These are phyloP conservation scores for Boletus albobrunnescens DNA, from an alignment of 1,284 basidiomycete genomes.

Conservation along the genomic window DNA sequence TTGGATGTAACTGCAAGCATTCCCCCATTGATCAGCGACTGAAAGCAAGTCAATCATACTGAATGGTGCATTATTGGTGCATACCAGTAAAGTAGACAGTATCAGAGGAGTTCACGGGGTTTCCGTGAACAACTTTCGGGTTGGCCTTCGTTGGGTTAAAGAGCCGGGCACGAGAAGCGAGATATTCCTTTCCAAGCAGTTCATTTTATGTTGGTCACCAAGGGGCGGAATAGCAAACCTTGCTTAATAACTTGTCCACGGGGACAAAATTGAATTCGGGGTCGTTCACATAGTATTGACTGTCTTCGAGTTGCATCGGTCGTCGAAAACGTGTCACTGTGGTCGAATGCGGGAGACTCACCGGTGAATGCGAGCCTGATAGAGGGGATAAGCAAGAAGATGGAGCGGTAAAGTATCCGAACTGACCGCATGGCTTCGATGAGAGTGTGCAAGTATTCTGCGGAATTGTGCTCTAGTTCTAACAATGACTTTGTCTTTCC, in stretches of 20 bases:
- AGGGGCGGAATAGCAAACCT: conserved; percentile 55
- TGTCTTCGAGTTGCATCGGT: conserved; percentile 48
- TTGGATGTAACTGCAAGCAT: conserved; percentile 93
- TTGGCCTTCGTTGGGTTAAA: conserved; percentile 71
- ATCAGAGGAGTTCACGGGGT: conserved; percentile 79
- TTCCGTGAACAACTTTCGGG: conserved; percentile 68
- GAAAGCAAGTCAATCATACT: conserved; percentile 2
- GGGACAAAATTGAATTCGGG: conserved; percentile 74
- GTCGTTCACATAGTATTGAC: conserved; percentile 85
- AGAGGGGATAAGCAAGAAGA: conserved; percentile 1
- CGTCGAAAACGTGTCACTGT: background rate
- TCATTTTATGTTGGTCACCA: background rate
- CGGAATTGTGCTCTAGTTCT: conserved; percentile 83
- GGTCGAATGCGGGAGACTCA: conserved; percentile 30
- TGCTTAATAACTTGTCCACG: conserved; percentile 74
- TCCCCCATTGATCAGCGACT: conserved; percentile 87
- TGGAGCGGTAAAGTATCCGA: conserved; percentile 2
- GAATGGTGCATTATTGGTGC: conserved; percentile 2
- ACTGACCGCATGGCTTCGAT: conserved; percentile 78
- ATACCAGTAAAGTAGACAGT: conserved; percentile 89
- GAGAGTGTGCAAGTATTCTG: conserved; percentile 83
- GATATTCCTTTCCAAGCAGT: conserved; percentile 61
- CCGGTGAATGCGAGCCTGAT: conserved; percentile 72
- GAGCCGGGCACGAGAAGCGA: conserved; percentile 73
- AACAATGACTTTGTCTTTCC: conserved; percentile 67